Evolutionary conservation across 2,329 filamentous ascomycete genomes (phyloP).

Genomic region (Cephalotrichum gorgonifer): DNA sequence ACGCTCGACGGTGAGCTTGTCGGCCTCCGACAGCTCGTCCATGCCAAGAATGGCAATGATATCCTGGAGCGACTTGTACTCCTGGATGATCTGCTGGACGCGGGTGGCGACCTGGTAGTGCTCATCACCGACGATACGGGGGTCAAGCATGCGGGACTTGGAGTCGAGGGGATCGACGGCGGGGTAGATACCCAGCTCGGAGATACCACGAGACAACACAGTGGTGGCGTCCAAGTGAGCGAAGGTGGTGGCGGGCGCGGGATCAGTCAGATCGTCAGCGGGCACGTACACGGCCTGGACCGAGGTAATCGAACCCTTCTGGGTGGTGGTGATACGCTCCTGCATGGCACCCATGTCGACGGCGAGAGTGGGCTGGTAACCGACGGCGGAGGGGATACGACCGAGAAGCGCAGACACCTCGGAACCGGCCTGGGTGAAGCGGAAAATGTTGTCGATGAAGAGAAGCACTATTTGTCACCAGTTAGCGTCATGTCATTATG

Average conservation of each 20-base stretch:
- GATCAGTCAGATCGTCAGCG: conserved; percentile 99
- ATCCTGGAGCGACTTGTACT: conserved; percentile 99
- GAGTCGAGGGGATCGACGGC: conserved; percentile 99
- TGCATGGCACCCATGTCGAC: conserved; percentile 99
- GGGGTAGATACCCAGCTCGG: conserved; percentile 99
- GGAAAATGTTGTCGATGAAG: conserved; percentile 99
- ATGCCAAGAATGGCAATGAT: conserved; percentile 99
- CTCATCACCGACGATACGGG: conserved; percentile 94
- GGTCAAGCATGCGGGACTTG: conserved; percentile 98
- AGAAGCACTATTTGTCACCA: conserved; percentile 62
- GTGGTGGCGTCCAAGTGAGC: conserved; percentile 99
- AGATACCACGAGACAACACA: conserved; percentile 99
- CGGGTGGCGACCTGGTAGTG: conserved; percentile 92
- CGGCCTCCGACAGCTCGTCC: conserved; percentile 98
- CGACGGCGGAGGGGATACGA: conserved; percentile 99
- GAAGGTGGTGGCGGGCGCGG: conserved; percentile 97
- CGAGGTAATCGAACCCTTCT: conserved; percentile 98
- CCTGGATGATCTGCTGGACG: conserved; percentile 98
- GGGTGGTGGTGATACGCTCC: conserved; percentile 99
- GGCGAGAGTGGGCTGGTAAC: conserved; percentile 98
- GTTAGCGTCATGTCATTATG: conserved; percentile 7
- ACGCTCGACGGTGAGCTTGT: conserved; percentile 99
- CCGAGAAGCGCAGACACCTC: conserved; percentile 98
- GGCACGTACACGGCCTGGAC: conserved; percentile 99
- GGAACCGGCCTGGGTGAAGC: conserved; percentile 99